Evolutionary conservation across 352 stramenopile genomes (phyloP).

Genomic region (Phytophthora palmivora): DNA sequence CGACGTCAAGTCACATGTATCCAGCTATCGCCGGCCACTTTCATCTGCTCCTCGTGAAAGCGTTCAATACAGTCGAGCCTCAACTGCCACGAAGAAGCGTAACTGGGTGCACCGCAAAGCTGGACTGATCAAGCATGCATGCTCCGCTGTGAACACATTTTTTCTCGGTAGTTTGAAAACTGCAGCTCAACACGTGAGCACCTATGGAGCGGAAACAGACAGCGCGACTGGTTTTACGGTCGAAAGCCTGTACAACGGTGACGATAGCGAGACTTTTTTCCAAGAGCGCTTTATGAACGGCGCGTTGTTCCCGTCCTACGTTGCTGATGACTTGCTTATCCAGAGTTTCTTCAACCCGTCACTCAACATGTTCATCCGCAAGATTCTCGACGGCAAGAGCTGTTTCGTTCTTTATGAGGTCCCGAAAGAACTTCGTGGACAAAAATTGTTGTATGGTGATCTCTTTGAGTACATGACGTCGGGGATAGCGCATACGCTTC

Average conservation of each 20-base stretch:
- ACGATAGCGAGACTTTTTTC: conserved; percentile 85
- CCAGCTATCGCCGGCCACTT: conserved; percentile 23
- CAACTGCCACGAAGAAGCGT: conserved; percentile 42
- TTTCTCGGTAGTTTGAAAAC: conserved; percentile 73
- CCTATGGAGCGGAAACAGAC: conserved; percentile 35
- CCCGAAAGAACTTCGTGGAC: conserved; percentile 57
- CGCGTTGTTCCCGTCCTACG: conserved; percentile 80
- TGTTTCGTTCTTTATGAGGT: conserved; percentile 88
- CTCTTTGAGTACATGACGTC: conserved; percentile 84
- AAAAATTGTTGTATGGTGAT: conserved; percentile 65
- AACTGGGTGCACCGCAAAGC: conserved; percentile 59
- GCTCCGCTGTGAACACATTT: conserved; percentile 56
- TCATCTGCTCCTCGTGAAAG: conserved; percentile 32
- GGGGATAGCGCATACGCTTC: conserved; percentile 71
- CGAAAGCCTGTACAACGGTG: conserved; percentile 44
- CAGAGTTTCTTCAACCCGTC: conserved; percentile 91
- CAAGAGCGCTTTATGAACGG: conserved; percentile 88
- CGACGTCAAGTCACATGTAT: conserved; percentile 31
- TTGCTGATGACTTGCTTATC: conserved; percentile 84
- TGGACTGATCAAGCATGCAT: conserved; percentile 36
- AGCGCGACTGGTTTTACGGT: conserved; percentile 17
- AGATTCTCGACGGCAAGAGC: conserved; percentile 85
- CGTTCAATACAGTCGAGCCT: conserved; percentile 28
- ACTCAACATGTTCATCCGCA: conserved; percentile 84
- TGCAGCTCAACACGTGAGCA: conserved; percentile 56